These are phyloP conservation scores for Leccinum pachyderme DNA, from an alignment of 1,284 basidiomycete genomes.

Conservation along the genomic window DNA sequence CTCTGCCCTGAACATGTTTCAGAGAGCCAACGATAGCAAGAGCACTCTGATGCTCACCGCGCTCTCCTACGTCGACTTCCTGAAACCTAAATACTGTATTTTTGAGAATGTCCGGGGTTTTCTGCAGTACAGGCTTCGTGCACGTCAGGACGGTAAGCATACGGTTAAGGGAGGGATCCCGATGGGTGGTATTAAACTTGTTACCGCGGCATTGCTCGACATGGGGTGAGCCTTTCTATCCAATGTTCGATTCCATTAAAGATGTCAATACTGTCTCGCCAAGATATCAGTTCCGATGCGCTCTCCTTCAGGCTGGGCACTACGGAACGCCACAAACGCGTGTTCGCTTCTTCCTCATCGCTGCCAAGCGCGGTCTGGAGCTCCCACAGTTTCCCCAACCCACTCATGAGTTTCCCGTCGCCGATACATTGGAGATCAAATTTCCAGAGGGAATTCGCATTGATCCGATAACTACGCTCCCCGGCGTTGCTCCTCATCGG, in stretches of 20 bases:
- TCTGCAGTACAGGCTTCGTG: slow-evolving; percentile 51
- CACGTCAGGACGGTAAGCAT: slow-evolving; percentile 47
- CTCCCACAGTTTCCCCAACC: slow-evolving; percentile 68
- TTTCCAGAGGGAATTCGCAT: slow-evolving; percentile 42
- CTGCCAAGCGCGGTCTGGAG: slow-evolving; percentile 48
- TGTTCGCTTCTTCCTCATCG: slow-evolving; percentile 68
- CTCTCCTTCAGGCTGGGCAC: slow-evolving; percentile 64
- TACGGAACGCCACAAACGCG: slow-evolving; percentile 73
- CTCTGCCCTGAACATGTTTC: slow-evolving; percentile 55
- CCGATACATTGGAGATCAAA: slow-evolving; percentile 46
- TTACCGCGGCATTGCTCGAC: slow-evolving; percentile 54
- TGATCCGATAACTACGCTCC: slow-evolving; percentile 43
- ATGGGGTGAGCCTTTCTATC: slow-evolving; percentile 49
- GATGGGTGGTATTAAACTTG: slow-evolving; percentile 66
- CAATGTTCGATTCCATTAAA: background rate
- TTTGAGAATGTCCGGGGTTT: slow-evolving; percentile 78
- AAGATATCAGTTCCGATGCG: slow-evolving; percentile 69
- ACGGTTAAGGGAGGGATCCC: slow-evolving; percentile 57
- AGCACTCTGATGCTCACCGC: slow-evolving; percentile 56
- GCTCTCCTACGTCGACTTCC: slow-evolving; percentile 63
- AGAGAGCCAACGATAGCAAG: slow-evolving; percentile 50
- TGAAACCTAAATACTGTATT: slow-evolving; percentile 57
- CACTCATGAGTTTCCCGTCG: slow-evolving; percentile 58
- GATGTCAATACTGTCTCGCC: background rate
- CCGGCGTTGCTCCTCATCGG: slow-evolving; percentile 51